phyloP scores from a whole-genome alignment of 2,329 filamentous ascomycete species.

The Aspergillus pseudoglaucus region DNA sequence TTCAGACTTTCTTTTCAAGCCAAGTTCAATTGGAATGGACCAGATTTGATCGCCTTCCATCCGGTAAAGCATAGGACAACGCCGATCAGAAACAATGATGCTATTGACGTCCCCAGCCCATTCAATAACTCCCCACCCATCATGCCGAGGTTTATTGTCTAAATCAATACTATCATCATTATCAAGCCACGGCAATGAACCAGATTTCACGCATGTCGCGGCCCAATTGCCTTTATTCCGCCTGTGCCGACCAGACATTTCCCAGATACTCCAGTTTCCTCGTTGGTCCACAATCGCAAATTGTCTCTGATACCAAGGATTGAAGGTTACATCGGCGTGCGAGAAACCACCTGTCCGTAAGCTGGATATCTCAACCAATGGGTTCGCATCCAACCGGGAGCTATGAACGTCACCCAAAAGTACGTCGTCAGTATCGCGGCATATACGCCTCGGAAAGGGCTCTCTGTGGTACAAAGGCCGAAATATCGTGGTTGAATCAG shows the following conservation, averaged over 20 bases:
- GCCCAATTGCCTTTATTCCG: constrained; percentile 23
- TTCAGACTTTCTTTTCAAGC: constrained; percentile 31
- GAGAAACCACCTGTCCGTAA: constrained; percentile 40
- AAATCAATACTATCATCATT: constrained; percentile 7
- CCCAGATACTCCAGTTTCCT: constrained; percentile 50
- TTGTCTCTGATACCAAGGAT: constrained; percentile 53
- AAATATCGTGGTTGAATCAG: constrained; percentile 43
- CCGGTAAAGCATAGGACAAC: constrained; percentile 32
- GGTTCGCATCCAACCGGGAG: constrained; percentile 44
- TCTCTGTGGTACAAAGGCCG: constrained; percentile 33
- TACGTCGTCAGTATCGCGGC: constrained; percentile 8
- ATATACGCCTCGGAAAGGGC: constrained; percentile 17
- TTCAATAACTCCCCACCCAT: constrained; percentile 40
- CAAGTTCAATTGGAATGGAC: constrained; percentile 30
- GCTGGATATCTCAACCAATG: constrained; percentile 39
- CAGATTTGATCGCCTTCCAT: constrained; percentile 18
- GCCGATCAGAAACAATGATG: constrained; percentile 49
- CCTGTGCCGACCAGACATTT: constrained; percentile 29
- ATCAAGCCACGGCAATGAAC: constrained; percentile 23
- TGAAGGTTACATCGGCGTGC: constrained; percentile 53
- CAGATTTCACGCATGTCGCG: constrained; percentile 21
- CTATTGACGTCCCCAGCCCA: constrained; percentile 34
- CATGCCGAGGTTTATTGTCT: constrained; percentile 20
- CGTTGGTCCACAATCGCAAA: constrained; percentile 49
- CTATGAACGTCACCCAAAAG: constrained; percentile 11